Evolutionary conservation across 495 filamentous ascomycete genomes (phyloP), one percentile per base, ranked within the genome.

Genomic region (Hypoxylon intermedium): DNA sequence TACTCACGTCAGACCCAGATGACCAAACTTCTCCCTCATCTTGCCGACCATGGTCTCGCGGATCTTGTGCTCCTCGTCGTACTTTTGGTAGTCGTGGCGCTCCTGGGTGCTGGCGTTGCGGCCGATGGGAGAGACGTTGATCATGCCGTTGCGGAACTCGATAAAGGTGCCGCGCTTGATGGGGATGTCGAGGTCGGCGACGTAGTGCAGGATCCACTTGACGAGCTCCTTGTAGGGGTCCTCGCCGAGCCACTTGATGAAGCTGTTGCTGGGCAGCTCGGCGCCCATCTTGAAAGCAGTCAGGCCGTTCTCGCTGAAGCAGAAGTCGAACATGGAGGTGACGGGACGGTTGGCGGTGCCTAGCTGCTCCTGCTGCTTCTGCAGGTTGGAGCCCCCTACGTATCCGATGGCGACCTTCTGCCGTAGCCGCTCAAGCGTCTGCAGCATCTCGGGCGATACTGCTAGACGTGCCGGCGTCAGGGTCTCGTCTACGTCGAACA

Each of bases 81-180:
- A 97, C 65, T 74, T 75, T 71, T 94, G 77, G 66, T 86, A 98
- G 41, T 89, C 92, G 53, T 86, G 74, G 16, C 94, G 82, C 79
- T 98, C 93, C 65, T 86, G 72, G n/a, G 77, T 69, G 60, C 81
- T 89, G 15, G 94, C 94, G 64, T 97, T 97, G 47, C 94, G 83
- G n/a, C 94, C 94, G 65, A 98, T 83, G 36, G 94, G 94, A 31
- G 84, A 89, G 61, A 98, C 79, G 64, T 98, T 98, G 74, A 98
- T 84, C 94, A 98, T 98, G 72, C 94, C 94, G 71, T 93, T 96
- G 56, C 90, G 84, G 81, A 96, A 98, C 80, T 98, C 94, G 56
- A 98, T 77, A 71, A 98, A 98, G 24, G 94, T 98, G 62, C 94
- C 94, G 40, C 93, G 82, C 86, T 95, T 98, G 74, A 91, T 75